phyloP scores from a whole-genome alignment of 75 land plant species.

The Pinus taeda region DNA sequence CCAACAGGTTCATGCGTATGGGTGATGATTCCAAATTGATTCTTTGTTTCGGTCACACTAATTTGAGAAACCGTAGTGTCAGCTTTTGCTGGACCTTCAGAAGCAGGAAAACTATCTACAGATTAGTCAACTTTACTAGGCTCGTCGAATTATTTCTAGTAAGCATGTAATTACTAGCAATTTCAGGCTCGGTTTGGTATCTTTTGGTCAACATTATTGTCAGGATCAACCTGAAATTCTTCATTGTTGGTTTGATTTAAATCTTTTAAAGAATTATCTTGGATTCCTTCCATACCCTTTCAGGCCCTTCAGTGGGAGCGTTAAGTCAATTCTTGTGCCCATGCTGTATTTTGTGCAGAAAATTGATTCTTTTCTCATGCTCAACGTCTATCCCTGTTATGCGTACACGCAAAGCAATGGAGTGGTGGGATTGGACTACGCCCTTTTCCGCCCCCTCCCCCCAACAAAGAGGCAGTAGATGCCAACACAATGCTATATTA shows the following conservation, averaged over 20 bases:
- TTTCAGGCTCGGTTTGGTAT: background rate
- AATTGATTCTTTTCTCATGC: too few species aligned
- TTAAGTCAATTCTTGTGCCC: too few species aligned
- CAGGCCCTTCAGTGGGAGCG: too few species aligned
- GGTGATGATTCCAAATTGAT: slow-evolving; percentile 33
- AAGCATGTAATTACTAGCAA: too few species aligned
- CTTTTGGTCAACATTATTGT: background rate
- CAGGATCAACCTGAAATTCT: background rate
- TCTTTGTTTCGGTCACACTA: background rate
- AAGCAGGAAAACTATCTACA: background rate
- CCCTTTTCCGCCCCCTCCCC: too few species aligned
- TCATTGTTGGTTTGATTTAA: background rate
- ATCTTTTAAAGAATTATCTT: background rate
- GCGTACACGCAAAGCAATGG: too few species aligned
- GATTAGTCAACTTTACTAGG: background rate
- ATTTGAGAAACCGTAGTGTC: background rate
- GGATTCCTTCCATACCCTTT: too few species aligned
- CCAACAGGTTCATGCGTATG: slow-evolving; percentile 72
- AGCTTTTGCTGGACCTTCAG: slow-evolving; percentile 2
- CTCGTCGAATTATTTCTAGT: background rate
- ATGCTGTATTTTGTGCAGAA: too few species aligned
- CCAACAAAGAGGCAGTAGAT: too few species aligned
- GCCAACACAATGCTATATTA: too few species aligned
- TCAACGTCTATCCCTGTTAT: too few species aligned
- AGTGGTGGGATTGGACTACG: too few species aligned